A percentile compares a stretch with the other conserved stretches of the same genome.
Conservation (phyloP, 768 basidiomycete species). For the Pholiota microspora region DNA sequence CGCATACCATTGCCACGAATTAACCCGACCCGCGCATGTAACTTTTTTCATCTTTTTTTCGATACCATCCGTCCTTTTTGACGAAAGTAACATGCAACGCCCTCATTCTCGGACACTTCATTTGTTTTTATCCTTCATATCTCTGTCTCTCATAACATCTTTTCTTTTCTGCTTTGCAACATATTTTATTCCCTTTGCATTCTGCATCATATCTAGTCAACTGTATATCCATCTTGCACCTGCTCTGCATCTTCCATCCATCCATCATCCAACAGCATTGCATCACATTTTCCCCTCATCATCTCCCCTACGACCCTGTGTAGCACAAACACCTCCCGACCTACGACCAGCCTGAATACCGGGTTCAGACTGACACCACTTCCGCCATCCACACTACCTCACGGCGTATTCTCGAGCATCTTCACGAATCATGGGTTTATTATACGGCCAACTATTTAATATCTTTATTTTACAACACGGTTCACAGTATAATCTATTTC, state of each 20-base stretch:
- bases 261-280: too few relatives aligned
- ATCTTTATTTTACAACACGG: conserved; percentile 11
- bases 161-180: background rate
- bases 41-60: conserved; percentile 5
- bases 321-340: conserved; percentile 13
- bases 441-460: conserved; percentile 24
- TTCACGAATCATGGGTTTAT: conserved; percentile 19
- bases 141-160: conserved; percentile 1
- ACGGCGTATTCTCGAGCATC: conserved; percentile 6
- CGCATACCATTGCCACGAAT: conserved; percentile 15
- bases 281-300: background rate
- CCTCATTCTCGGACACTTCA: conserved; percentile 3
- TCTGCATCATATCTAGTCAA: conserved; percentile 3
- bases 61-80: conserved; percentile 5
- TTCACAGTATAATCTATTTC: conserved; percentile 19
- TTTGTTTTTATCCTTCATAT: conserved; percentile 3
- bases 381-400: background rate
- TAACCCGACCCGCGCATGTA: conserved; percentile 12
- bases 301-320: conserved; percentile 5
- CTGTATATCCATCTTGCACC: conserved; percentile 3
- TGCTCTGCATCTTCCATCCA: conserved; percentile 5
- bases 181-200: conserved; percentile 11
- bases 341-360: background rate
- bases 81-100: conserved; percentile 16
- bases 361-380: conserved; percentile 4